A percentile compares a stretch with the other conserved stretches of the same genome.
These are phyloP conservation scores for Neonectria ditissima DNA, from an alignment of 2,329 filamentous ascomycete species.

Conservation along the genomic window DNA sequence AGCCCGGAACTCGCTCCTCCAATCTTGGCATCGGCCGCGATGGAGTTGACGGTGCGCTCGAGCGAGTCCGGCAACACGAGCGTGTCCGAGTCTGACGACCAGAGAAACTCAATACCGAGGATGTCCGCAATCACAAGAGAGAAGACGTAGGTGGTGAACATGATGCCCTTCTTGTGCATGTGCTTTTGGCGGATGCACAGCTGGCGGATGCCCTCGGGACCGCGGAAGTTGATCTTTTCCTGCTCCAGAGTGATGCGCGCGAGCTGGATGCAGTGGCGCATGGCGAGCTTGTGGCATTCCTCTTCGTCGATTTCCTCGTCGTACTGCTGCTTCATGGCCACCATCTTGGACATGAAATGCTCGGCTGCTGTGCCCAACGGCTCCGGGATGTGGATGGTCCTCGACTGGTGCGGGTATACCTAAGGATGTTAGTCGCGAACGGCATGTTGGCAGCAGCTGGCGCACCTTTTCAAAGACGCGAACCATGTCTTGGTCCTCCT, in stretches of 20 bases:
- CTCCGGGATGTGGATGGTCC: conserved; percentile 35
- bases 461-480: conserved; percentile 39
- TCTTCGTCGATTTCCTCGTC: conserved; percentile 27
- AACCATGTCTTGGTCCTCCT: conserved; percentile 40
- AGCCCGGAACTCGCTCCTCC: conserved; percentile 43
- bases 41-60: conserved; percentile 35
- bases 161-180: conserved; percentile 45
- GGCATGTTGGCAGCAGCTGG: background rate
- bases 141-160: conserved; percentile 44
- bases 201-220: conserved; percentile 28
- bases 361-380: conserved; percentile 40
- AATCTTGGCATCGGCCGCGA: conserved; percentile 34
- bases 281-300: conserved; percentile 33
- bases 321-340: conserved; percentile 23
- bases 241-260: conserved; percentile 34
- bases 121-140: conserved; percentile 40
- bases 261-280: conserved; percentile 40
- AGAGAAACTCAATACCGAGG: conserved; percentile 42
- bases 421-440: conserved; percentile 4
- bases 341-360: conserved; percentile 30
- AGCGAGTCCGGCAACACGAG: conserved; percentile 37
- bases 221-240: conserved; percentile 33
- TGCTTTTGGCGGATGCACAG: conserved; percentile 41
- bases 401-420: conserved; percentile 38
- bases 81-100: conserved; percentile 44